Evolutionary conservation across 495 filamentous ascomycete genomes (phyloP).

Genomic region (Penicillium ochrochloron): DNA sequence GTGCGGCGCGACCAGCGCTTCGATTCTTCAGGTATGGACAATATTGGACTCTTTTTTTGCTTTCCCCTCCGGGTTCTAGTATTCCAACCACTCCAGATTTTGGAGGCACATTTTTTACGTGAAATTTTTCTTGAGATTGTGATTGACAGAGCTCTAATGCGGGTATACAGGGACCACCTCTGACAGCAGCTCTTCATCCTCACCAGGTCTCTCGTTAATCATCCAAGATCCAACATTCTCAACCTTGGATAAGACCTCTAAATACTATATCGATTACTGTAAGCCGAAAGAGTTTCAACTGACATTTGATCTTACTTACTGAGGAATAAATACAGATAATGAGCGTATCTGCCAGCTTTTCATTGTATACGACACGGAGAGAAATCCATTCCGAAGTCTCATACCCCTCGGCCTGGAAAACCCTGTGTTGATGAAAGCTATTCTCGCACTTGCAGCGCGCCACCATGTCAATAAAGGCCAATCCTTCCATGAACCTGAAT

Average conservation of each 20-base stretch:
- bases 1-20: background rate
- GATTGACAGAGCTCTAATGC: background rate
- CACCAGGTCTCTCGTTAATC: slow-evolving; percentile 12
- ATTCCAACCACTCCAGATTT: too few species aligned
- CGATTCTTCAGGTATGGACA: background rate
- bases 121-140: background rate
- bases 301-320: background rate
- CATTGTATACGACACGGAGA: slow-evolving; percentile 56
- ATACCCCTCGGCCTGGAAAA: slow-evolving; percentile 52
- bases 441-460: slow-evolving; percentile 59
- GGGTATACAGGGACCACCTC: background rate
- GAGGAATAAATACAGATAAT: slow-evolving; percentile 41
- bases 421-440: slow-evolving; percentile 52
- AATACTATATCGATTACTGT: slow-evolving; percentile 58
- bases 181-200: background rate
- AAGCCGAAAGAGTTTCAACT: background rate
- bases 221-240: slow-evolving; percentile 45
- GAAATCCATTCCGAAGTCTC: slow-evolving; percentile 59
- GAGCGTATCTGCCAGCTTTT: slow-evolving; percentile 58
- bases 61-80: too few species aligned
- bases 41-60: background rate
- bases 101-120: too few species aligned
- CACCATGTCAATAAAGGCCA: slow-evolving; percentile 51
- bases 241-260: slow-evolving; percentile 38
- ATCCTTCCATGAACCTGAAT: slow-evolving; percentile 27